A percentile compares a stretch with the other conserved stretches of the same genome.
Evolutionary conservation across 352 stramenopile genomes (phyloP).

Genomic region (Phytophthora syringae): DNA sequence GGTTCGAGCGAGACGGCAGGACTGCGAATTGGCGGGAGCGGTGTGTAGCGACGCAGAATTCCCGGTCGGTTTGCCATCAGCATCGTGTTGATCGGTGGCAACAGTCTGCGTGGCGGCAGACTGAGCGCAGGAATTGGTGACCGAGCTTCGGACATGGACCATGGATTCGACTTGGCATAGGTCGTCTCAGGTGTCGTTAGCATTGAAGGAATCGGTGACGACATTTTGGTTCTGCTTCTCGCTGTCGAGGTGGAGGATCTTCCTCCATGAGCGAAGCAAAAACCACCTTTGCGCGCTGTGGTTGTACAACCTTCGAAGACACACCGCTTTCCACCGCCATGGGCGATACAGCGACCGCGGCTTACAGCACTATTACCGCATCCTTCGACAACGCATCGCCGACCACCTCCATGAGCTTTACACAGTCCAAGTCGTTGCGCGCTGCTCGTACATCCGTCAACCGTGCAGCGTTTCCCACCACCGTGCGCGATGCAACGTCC

Average conservation of each 20-base stretch:
- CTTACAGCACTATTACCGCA: constrained; percentile 86
- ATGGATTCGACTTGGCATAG: constrained; percentile 12
- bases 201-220: constrained; percentile 9
- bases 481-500: constrained; percentile 85
- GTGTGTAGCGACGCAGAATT: constrained; percentile 23
- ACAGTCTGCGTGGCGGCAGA: constrained; percentile 32
- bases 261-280: constrained; percentile 85
- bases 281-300: constrained; percentile 80
- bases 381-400: constrained; percentile 65
- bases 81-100: constrained; percentile 42
- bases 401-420: constrained; percentile 85
- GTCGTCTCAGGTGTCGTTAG: constrained; percentile 16
- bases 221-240: constrained; percentile 24
- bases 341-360: constrained; percentile 83
- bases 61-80: constrained; percentile 33
- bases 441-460: constrained; percentile 75
- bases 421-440: constrained; percentile 84
- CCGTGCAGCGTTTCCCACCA: constrained; percentile 82
- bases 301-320: constrained; percentile 76
- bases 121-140: constrained; percentile 36
- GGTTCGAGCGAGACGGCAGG: constrained; percentile 17
- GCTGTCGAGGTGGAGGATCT: constrained; percentile 26
- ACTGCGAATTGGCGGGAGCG: constrained; percentile 40
- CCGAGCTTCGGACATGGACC: constrained; percentile 15
- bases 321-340: constrained; percentile 85